These are phyloP conservation scores for Daldinia eschscholtzii DNA, from an alignment of 2,329 filamentous ascomycete genomes.

Conservation along the genomic window DNA sequence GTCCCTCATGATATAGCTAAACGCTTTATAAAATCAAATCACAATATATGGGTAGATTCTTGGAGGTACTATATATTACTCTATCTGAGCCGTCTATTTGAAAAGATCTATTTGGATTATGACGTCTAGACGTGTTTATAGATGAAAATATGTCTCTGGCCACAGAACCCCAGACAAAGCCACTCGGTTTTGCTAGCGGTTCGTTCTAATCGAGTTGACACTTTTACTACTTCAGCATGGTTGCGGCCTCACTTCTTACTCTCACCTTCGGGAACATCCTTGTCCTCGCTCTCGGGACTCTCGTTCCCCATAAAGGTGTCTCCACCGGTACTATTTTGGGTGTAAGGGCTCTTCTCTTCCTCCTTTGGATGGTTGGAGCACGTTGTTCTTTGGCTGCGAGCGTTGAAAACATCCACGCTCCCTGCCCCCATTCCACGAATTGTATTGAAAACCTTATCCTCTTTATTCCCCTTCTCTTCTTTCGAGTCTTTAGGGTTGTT, in stretches of 20 bases:
- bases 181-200: not conserved
- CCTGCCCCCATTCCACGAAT: not conserved
- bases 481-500: not conserved
- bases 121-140: not conserved
- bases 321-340: not conserved
- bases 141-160: not conserved
- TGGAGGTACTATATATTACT: too few species aligned
- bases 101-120: not conserved
- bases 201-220: too few species aligned
- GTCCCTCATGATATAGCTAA: not conserved
- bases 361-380: not conserved
- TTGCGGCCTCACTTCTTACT: not conserved
- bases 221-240: not conserved
- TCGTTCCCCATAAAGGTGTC: not conserved
- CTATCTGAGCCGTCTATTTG: not conserved
- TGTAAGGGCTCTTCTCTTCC: conserved; percentile 1
- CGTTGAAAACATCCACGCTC: not conserved
- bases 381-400: not conserved
- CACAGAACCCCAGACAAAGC: not conserved
- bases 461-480: not conserved
- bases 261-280: not conserved
- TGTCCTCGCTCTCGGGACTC: not conserved
- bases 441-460: not conserved
- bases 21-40: too few species aligned
- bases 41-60: too few species aligned